Percentiles rank a stretch among this genome's conserved stretches.
phyloP scores from a whole-genome alignment of 2,329 filamentous ascomycete genomes.

The Volutella citrinella region DNA sequence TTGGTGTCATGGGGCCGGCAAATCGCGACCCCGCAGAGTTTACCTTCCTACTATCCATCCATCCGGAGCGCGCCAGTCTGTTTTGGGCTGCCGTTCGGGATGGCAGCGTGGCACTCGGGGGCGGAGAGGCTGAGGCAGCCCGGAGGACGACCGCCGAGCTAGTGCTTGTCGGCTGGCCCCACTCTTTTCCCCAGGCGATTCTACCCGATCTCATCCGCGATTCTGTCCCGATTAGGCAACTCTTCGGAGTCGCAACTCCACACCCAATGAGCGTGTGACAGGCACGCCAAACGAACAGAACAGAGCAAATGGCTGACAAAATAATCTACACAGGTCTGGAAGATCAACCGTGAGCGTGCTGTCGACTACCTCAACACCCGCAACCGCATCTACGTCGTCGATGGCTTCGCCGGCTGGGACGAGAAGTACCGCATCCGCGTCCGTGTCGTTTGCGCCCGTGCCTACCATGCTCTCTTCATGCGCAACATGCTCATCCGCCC shows the following conservation, averaged over 20 bases:
- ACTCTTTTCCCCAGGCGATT: too few species aligned
- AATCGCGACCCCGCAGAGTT: constrained; percentile 25
- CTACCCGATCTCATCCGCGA: too few species aligned
- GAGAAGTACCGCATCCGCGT: constrained; percentile 97
- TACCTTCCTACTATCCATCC: constrained; percentile 1
- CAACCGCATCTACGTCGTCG: constrained; percentile 97
- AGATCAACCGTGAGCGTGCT: constrained; percentile 98
- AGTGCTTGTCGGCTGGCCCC: too few species aligned
- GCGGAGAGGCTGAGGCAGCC: too few species aligned
- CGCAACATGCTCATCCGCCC: constrained; percentile 99
- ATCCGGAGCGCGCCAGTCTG: too few species aligned
- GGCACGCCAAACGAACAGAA: too few species aligned
- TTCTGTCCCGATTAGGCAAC: too few species aligned
- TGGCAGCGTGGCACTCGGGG: too few species aligned
- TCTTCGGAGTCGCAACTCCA: too few species aligned
- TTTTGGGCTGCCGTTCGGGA: too few species aligned
- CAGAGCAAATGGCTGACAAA: constrained; percentile 19
- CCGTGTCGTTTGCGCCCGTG: constrained; percentile 95
- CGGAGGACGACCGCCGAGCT: too few species aligned
- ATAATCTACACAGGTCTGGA: constrained; percentile 74
- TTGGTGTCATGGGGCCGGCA: constrained; percentile 16
- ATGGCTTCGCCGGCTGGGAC: constrained; percentile 97
- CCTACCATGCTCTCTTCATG: constrained; percentile 99
- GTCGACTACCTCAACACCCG: constrained; percentile 99
- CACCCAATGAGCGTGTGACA: too few species aligned